Evolutionary conservation across 176 grass and related monocot species (phyloP), one percentile per base, ranked within the genome.

Genomic region (Oryza punctata): DNA sequence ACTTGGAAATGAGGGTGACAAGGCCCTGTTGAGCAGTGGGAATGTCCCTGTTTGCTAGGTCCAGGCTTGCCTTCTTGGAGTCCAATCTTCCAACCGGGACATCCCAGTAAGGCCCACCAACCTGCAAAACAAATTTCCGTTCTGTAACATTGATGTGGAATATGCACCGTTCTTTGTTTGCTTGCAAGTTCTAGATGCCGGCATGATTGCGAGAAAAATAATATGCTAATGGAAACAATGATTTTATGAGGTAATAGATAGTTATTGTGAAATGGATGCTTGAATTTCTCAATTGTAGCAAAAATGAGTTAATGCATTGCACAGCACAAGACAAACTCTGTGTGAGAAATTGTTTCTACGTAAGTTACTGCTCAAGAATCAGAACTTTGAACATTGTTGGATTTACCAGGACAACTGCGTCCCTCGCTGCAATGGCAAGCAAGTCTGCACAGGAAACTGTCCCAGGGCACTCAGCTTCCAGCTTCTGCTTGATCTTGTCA

Each of bases 81-180:
- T 99, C 96, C 89, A 96, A 52, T 40, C 93, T 91, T 73, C 96
- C 96, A 26, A 96, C 91, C 12, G 96, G 96, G 16, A 96, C 96
- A 78, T 99, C 93, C 96, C 96, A 99, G 50, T 99, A 99, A 21
- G 96, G 96, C 10, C 96, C 96, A 78, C 93, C 96, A 6, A 92
- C 87, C 96, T 99, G 85, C 70, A 82, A 82, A 0, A 71, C 0
- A 18, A 1, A 33, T 27, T 76, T 10, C 57, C n/a, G 13, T 67
- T 63, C 15, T 59, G 33, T 65, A 21, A 64, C 26, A 38, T 46
- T 41, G 46, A 69, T 54, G 23, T 10, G 64, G 10, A 21, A 66
- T 73, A 0, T 30, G 43, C 28, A 43, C 11, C 60, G 23, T 18
- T 67, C 44, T 37, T 70, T 60, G 6, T 77, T 38, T 77, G 68